Conservation (phyloP, 176 grass and related monocot genomes). For the Puya raimondii region DNA sequence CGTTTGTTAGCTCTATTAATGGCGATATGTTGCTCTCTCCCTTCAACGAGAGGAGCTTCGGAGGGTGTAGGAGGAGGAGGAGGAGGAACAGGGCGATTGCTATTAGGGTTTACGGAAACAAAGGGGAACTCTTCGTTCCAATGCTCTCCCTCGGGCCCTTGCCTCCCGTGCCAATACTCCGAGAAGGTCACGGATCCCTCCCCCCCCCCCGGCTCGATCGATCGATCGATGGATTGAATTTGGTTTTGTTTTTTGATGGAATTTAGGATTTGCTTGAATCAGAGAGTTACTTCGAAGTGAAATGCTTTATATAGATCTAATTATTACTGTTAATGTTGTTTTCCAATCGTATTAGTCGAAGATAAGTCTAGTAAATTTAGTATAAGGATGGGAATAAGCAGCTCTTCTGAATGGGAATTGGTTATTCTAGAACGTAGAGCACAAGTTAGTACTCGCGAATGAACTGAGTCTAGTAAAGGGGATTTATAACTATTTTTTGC, state of each 20-base stretch:
- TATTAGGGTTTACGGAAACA: conserved; percentile 64
- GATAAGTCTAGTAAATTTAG: too few relatives aligned
- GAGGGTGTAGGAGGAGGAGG: conserved; percentile 24
- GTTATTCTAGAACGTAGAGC: too few relatives aligned
- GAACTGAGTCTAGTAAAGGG: too few relatives aligned
- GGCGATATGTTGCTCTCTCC: conserved; percentile 40
- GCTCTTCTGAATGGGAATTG: too few relatives aligned
- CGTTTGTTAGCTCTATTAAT: conserved; percentile 24
- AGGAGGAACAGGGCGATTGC: conserved; percentile 32
- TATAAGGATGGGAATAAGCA: too few relatives aligned
- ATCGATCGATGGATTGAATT: background rate
- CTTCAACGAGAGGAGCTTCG: conserved; percentile 39
- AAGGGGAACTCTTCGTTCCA: conserved; percentile 68
- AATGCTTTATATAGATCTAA: background rate
- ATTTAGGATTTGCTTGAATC: too few relatives aligned
- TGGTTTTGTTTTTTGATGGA: too few relatives aligned
- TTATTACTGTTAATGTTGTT: too few relatives aligned
- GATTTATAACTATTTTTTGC: too few relatives aligned
- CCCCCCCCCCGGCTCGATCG: background rate
- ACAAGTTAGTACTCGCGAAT: too few relatives aligned
- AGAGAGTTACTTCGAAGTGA: too few relatives aligned
- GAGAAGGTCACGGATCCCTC: conserved; percentile 48
- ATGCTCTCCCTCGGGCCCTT: conserved; percentile 69
- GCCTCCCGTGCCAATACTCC: conserved; percentile 74
- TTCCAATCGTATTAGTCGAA: too few relatives aligned